These are phyloP conservation scores for Metroxylon sagu DNA, from an alignment of 176 grass and related monocot genomes.

Conservation along the genomic window DNA sequence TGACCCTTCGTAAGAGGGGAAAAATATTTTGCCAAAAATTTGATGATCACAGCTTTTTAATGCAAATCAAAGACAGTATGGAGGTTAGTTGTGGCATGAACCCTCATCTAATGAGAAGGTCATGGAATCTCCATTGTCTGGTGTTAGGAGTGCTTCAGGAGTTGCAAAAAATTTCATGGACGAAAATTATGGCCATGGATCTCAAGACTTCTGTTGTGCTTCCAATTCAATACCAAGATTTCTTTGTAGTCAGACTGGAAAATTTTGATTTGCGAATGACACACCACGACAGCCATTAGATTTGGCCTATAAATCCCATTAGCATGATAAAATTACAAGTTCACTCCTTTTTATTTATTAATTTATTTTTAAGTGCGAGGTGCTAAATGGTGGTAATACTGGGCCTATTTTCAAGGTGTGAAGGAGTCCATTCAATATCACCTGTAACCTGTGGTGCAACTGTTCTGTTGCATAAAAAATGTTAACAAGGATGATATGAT, in stretches of 20 bases:
- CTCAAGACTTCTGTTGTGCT: conserved; percentile 36
- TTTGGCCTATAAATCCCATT: conserved; percentile 83
- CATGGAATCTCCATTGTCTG: conserved; percentile 35
- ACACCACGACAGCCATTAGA: conserved; percentile 64
- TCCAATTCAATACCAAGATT: conserved; percentile 82
- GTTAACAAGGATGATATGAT: conserved; percentile 39
- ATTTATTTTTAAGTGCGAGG: conserved; percentile 64
- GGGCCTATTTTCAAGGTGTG: conserved; percentile 75
- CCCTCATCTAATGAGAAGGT: conserved; percentile 40
- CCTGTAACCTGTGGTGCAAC: conserved; percentile 63
- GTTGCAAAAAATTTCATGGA: conserved; percentile 17
- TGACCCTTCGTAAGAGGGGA: conserved; percentile 34
- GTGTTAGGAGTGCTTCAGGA: conserved; percentile 22
- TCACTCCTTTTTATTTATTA: conserved; percentile 27
- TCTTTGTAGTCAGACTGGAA: conserved; percentile 71
- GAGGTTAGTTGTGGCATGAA: conserved; percentile 39
- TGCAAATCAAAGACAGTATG: conserved; percentile 56
- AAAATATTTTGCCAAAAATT: conserved; percentile 59
- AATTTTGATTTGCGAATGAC: conserved; percentile 60
- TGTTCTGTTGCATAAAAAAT: conserved; percentile 47
- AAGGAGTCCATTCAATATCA: conserved; percentile 59
- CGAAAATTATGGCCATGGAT: conserved; percentile 16
- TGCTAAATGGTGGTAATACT: conserved; percentile 62
- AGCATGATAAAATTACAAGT: conserved; percentile 90
- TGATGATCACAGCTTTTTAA: conserved; percentile 36